Percentiles rank a stretch among this genome's conserved stretches.
Conservation (phyloP, 441 rosid species). For the Erysimum cheiri region DNA sequence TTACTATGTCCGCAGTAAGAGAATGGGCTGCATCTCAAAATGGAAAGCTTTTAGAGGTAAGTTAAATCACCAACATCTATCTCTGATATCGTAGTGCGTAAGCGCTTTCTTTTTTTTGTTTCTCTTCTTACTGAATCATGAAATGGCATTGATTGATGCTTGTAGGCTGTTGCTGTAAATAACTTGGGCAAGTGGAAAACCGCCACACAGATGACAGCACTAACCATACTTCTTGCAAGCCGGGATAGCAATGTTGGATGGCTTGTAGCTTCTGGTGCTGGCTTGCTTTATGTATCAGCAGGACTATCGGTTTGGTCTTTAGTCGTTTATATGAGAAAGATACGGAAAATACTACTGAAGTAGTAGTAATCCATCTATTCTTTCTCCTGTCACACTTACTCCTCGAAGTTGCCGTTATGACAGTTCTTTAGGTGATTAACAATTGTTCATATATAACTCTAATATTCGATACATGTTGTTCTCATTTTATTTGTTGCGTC, state of each 20-base stretch:
- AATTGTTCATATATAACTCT: too few species aligned
- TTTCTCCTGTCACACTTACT: too few species aligned
- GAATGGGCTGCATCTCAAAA: constrained; percentile 99
- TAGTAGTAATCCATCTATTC: constrained; percentile 40
- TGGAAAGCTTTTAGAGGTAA: constrained; percentile 77
- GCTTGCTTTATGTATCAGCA: constrained; percentile 88
- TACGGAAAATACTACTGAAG: constrained; percentile 69
- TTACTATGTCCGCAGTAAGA: constrained; percentile 96
- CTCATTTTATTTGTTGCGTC: too few species aligned
- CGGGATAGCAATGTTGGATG: constrained; percentile 80
- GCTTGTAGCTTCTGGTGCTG: constrained; percentile 67
- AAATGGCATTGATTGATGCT: constrained; percentile 9
- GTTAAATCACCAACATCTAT: constrained; percentile 9
- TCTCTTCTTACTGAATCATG: neutral
- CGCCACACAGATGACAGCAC: constrained; percentile 94
- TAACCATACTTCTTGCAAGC: constrained; percentile 84
- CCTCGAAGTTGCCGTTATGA: too few species aligned
- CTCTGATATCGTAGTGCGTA: neutral
- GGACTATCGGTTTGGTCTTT: constrained; percentile 89
- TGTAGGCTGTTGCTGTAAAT: constrained; percentile 95
- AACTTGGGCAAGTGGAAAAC: constrained; percentile 99
- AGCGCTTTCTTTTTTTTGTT: neutral
- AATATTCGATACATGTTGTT: too few species aligned
- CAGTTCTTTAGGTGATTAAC: too few species aligned
- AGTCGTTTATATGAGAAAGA: constrained; percentile 79